Conservation (phyloP, 163 green algal species). For the Volvox carteri region DNA sequence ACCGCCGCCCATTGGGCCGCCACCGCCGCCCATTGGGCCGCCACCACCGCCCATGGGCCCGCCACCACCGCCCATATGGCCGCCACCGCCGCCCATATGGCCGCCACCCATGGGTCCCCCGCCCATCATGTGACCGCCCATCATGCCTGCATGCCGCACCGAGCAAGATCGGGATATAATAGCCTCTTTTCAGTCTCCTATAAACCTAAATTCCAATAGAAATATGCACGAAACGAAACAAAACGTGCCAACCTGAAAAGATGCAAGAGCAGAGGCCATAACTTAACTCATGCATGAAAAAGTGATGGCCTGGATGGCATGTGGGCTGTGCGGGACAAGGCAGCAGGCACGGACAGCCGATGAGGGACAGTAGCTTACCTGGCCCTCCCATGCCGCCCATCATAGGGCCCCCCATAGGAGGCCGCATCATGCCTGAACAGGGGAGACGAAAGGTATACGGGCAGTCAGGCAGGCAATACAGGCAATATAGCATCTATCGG, state of each 20-base stretch:
- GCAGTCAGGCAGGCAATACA: background rate
- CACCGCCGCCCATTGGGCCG: conserved; percentile 15
- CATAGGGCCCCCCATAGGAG: conserved; percentile 6
- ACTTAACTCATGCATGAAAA: no score
- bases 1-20: background rate
- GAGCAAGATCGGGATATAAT: background rate
- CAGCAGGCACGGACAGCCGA: no score
- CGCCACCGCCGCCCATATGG: conserved; percentile 6
- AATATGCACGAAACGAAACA: no score
- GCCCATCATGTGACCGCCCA: conserved; percentile 31
- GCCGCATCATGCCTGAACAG: conserved; percentile 46
- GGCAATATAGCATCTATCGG: background rate
- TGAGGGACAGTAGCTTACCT: conserved; percentile 15
- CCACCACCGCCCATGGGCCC: conserved; percentile 13
- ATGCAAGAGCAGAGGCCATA: no score
- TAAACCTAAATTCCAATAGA: no score
- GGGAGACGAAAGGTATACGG: background rate
- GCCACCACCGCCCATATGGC: background rate
- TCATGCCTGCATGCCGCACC: conserved; percentile 11
- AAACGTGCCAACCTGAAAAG: no score
- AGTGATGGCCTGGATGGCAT: no score
- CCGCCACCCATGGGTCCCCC: conserved; percentile 3
- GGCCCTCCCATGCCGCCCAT: conserved; percentile 29
- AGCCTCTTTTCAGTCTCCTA: no score
- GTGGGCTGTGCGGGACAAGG: no score